Evolutionary conservation across 2,329 filamentous ascomycete species (phyloP).

Genomic region (Aspergillus sp.): DNA sequence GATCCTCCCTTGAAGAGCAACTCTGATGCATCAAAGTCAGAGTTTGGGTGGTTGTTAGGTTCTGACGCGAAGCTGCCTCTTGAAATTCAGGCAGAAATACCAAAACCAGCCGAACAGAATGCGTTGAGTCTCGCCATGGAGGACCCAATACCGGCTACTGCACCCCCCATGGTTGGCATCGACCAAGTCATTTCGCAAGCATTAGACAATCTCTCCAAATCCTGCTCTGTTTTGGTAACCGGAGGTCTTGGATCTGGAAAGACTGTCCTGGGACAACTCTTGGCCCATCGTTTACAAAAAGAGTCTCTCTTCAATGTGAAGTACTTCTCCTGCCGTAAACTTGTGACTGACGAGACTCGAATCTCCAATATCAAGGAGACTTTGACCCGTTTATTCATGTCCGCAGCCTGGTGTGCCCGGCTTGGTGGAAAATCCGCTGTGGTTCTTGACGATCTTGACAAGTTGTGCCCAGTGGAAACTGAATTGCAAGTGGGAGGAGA

Average conservation of each 20-base stretch:
- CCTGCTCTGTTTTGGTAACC: conserved; percentile 85
- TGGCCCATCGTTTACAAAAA: conserved; percentile 71
- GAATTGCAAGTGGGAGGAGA: conserved; percentile 92
- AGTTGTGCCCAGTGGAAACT: conserved; percentile 87
- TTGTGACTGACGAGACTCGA: conserved; percentile 87
- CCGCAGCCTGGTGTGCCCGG: conserved; percentile 86
- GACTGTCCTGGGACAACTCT: conserved; percentile 72
- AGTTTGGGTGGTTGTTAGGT: conserved; percentile 69
- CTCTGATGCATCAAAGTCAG: conserved; percentile 31
- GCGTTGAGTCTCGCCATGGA: conserved; percentile 47
- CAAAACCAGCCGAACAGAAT: conserved; percentile 57
- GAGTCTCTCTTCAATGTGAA: conserved; percentile 77
- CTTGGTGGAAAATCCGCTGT: conserved; percentile 81
- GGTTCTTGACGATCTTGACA: conserved; percentile 89
- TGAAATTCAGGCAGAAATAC: conserved; percentile 73
- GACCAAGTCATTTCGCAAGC: conserved; percentile 73
- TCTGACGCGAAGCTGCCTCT: conserved; percentile 72
- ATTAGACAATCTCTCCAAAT: conserved; percentile 73
- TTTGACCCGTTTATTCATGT: conserved; percentile 78
- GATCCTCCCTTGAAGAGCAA: conserved; percentile 55
- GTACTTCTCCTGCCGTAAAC: conserved; percentile 82
- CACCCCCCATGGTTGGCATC: conserved; percentile 76
- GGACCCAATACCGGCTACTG: conserved; percentile 54
- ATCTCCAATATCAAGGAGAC: conserved; percentile 90
- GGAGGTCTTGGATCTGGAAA: conserved; percentile 91